Percentiles rank a stretch among this genome's conserved stretches.
phyloP scores from a whole-genome alignment of 106 monocot genomes.

The Alisma plantagoaquatica region DNA sequence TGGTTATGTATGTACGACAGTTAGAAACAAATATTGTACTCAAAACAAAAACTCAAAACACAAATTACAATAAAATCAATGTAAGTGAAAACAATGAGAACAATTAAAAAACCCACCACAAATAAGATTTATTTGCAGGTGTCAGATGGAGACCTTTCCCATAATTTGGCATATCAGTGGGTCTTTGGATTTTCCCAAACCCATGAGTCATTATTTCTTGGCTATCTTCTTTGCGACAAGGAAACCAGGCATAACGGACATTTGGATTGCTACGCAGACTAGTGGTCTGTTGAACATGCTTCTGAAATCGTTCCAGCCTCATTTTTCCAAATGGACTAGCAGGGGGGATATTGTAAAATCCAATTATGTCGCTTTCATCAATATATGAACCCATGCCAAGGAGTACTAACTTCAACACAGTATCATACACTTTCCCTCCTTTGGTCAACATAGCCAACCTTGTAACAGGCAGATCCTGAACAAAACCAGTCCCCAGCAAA shows the following conservation, averaged over 20 bases:
- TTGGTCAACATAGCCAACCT: slow-evolving; percentile 6
- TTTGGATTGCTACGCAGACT: slow-evolving; percentile 62
- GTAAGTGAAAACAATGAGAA: slow-evolving; percentile 2
- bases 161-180: slow-evolving; percentile 13
- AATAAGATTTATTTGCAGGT: slow-evolving; percentile 45
- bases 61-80: background rate
- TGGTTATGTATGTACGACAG: background rate
- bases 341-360: slow-evolving; percentile 38
- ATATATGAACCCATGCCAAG: slow-evolving; percentile 43
- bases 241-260: slow-evolving; percentile 81
- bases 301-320: slow-evolving; percentile 47
- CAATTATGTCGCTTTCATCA: slow-evolving; percentile 48
- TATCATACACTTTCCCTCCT: slow-evolving; percentile 11
- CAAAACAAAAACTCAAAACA: background rate
- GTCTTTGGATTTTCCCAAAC: slow-evolving; percentile 24
- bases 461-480: slow-evolving; percentile 6
- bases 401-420: slow-evolving; percentile 63
- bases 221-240: slow-evolving; percentile 46
- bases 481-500: slow-evolving; percentile 2
- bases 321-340: slow-evolving; percentile 28
- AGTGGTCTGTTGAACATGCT: slow-evolving; percentile 43
- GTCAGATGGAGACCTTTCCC: slow-evolving; percentile 49
- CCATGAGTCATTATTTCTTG: slow-evolving; percentile 52
- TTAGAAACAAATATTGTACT: background rate
- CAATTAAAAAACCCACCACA: slow-evolving; percentile 36